Percentiles rank a stretch among this genome's conserved stretches.
phyloP scores from a whole-genome alignment of 106 monocot species.

The Ottelia alismoides region DNA sequence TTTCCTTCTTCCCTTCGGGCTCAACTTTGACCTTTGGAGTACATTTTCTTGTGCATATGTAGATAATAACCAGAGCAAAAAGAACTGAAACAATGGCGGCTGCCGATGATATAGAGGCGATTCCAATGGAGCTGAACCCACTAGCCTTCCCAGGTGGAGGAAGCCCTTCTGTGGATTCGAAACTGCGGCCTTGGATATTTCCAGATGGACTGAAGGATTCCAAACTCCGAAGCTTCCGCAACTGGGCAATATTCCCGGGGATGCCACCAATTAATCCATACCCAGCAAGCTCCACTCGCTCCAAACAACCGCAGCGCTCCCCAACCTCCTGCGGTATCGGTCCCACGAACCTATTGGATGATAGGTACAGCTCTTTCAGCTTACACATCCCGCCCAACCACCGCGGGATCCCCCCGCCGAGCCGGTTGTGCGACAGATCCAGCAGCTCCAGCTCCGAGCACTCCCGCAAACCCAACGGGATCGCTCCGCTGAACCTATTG shows the following conservation, averaged over 20 bases:
- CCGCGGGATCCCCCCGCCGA: no score
- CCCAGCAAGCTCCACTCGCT: conserved; percentile 40
- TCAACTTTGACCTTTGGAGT: conserved; percentile 20
- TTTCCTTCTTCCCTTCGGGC: conserved; percentile 40
- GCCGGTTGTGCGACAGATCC: no score
- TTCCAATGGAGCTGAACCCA: conserved; percentile 59
- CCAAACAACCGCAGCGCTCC: conserved; percentile 23
- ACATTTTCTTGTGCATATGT: conserved; percentile 63
- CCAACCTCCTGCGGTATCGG: conserved; percentile 37
- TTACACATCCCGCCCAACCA: no score
- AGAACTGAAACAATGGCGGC: no score
- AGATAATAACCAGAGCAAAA: conserved; percentile 47
- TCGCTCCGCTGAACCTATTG: no score
- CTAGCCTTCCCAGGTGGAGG: conserved; percentile 2
- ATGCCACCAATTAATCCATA: conserved; percentile 41
- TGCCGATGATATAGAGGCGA: no score
- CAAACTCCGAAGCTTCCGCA: conserved; percentile 35
- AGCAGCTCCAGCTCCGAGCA: no score
- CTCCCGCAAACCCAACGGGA: no score
- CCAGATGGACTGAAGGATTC: conserved; percentile 43
- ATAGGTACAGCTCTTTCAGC: conserved; percentile 24
- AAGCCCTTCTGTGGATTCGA: conserved; percentile 35
- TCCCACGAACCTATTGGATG: conserved; percentile 33
- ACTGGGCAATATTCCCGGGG: conserved; percentile 30
- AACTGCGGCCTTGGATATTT: no score